These are phyloP conservation scores for Yarrowia bubula DNA, from an alignment of 805 yeast genomes.

Conservation along the genomic window DNA sequence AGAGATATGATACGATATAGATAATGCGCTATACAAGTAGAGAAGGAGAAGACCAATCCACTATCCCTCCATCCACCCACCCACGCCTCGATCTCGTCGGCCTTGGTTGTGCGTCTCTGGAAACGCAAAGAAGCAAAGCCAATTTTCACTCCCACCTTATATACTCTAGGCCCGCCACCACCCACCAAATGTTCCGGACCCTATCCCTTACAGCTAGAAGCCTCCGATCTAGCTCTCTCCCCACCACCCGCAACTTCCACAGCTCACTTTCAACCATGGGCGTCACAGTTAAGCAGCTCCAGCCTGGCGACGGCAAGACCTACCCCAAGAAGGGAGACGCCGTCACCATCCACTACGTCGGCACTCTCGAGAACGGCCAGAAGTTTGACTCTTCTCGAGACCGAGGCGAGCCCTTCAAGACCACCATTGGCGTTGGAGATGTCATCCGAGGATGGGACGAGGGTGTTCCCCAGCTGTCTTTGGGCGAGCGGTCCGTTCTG, in stretches of 20 bases:
- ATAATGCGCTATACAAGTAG: too few species aligned
- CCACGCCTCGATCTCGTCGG: not conserved
- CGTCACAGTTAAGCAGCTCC: slow-evolving; percentile 39
- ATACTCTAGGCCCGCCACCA: slow-evolving; percentile 22
- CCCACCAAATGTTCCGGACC: slow-evolving; percentile 24
- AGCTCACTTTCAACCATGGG: slow-evolving; percentile 38
- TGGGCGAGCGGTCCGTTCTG: slow-evolving; percentile 89
- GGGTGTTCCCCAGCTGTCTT: slow-evolving; percentile 86
- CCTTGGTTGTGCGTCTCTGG: not conserved
- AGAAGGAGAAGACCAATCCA: too few species aligned
- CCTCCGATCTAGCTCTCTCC: slow-evolving; percentile 19
- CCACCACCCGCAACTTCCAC: slow-evolving; percentile 18
- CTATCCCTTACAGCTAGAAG: slow-evolving; percentile 24
- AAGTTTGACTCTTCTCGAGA: slow-evolving; percentile 94
- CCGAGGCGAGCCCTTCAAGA: slow-evolving; percentile 93
- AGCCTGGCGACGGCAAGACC: slow-evolving; percentile 75
- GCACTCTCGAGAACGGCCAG: slow-evolving; percentile 92
- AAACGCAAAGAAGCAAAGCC: slow-evolving; percentile 20
- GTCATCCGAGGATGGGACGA: slow-evolving; percentile 97
- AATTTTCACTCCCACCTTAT: slow-evolving; percentile 7
- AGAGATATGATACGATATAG: too few species aligned
- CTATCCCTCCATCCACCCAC: not conserved
- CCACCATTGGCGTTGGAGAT: slow-evolving; percentile 91
- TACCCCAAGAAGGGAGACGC: slow-evolving; percentile 85
- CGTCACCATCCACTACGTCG: slow-evolving; percentile 93